Evolutionary conservation across 2,329 filamentous ascomycete species (phyloP).

Genomic region (Epichloe elymi): DNA sequence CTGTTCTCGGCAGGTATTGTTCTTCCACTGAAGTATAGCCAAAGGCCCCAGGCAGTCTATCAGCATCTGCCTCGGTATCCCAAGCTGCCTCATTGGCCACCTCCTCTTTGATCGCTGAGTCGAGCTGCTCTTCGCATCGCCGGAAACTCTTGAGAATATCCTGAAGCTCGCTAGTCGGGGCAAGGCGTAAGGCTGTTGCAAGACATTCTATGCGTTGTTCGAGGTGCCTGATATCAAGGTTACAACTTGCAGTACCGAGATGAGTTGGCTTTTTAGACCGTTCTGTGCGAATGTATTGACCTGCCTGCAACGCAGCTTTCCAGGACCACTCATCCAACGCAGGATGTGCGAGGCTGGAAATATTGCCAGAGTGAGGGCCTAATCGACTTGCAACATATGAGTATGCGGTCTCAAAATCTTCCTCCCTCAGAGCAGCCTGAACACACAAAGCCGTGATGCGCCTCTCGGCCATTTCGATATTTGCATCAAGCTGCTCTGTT

Average conservation of each 20-base stretch:
- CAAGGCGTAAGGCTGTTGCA: conserved; percentile 60
- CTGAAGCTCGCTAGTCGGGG: conserved; percentile 54
- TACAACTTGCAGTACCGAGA: conserved; percentile 44
- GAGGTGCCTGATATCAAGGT: conserved; percentile 54
- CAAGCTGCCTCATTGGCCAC: conserved; percentile 56
- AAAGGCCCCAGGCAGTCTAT: conserved; percentile 44
- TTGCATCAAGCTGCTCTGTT: conserved; percentile 7
- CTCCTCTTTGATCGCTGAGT: conserved; percentile 51
- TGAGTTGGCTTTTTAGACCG: conserved; percentile 43
- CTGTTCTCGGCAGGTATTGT: conserved; percentile 18
- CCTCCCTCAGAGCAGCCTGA: conserved; percentile 59
- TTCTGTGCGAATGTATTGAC: conserved; percentile 51
- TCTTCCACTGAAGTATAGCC: conserved; percentile 17
- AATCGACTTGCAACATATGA: conserved; percentile 68
- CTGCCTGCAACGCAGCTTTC: conserved; percentile 67
- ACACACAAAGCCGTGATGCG: conserved; percentile 71
- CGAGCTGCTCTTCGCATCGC: conserved; percentile 66
- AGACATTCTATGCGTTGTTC: conserved; percentile 75
- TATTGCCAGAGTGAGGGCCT: conserved; percentile 15
- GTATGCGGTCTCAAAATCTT: conserved; percentile 78
- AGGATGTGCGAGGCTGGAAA: background rate
- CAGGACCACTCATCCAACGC: conserved; percentile 55
- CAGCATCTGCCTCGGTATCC: conserved; percentile 50
- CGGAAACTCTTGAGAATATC: conserved; percentile 66
- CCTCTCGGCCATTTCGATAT: conserved; percentile 37